Evolutionary conservation across 345 rosid species (phyloP), one percentile per base, ranked within the genome.

Genomic region (Gossypium turneri): DNA sequence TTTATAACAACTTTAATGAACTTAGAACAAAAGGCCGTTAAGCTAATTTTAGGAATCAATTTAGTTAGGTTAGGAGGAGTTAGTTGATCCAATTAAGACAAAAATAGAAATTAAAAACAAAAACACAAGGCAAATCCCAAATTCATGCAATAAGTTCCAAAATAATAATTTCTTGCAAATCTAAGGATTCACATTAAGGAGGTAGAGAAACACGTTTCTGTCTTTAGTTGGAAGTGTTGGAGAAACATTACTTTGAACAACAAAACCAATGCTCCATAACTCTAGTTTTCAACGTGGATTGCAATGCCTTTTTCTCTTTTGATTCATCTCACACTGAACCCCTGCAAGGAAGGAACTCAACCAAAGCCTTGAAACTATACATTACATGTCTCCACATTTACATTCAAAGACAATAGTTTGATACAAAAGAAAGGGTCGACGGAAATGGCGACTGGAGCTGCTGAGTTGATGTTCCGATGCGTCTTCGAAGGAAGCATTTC

Each of bases 401-500:
- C 3, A 4, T 5, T 15, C 1, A 41, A 12, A 41, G 3, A 41
- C 0, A 15, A 9, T 19, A n/a, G 7, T 38, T 64, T 64, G 13
- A 17, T 64, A n/a, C 20, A 41, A 25, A 65, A 43, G 27, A 43
- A n/a, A n/a, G 15, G 38, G 16, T 57, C 15, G 15, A 15, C 57
- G 52, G 56, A 22, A 69, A 60, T 81, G 81, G 81, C 1, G 7
- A 34, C 7, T 34, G 41, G 41, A 34, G 7, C 77, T 43, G 77
- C 79, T 12, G 58, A 75, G 43, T 13, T 74, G 73, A 41, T 76
- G 56, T 17, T 78, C 57, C 77, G 38, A 6, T 52, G 62, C 15
- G 68, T 59, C 13, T 70, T 74, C 55, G 56, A 67, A 12, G 75
- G 75, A 77, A 70, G 78, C 50, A 13, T 83, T 50, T 16, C 70